Evolutionary conservation across 306 rosid genomes (phyloP), one percentile per base, ranked within the genome.

Genomic region (Acacia crassicarpa): DNA sequence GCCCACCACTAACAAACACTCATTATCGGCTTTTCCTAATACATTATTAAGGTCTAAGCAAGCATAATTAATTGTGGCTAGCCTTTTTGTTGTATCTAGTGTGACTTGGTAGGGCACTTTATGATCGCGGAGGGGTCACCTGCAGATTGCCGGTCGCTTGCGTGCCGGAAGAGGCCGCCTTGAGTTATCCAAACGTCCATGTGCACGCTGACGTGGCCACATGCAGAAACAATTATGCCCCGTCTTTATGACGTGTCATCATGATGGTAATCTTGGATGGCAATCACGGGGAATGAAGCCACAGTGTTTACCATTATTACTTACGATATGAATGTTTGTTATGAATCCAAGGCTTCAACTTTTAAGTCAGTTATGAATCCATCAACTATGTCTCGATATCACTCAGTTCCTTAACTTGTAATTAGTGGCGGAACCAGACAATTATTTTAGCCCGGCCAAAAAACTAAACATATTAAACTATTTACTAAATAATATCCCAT

Each of bases 151-250:
- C 6, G 75, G 74, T 70, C 56, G 75, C 20, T 71, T 17, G 51
- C 22, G 40, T 71, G 58, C 40, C 75, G 25, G n/a, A 71, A 71
- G 1, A 23, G n/a, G 40, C 35, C 58, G 51, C 19, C n/a, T 71
- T 71, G 9, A 4, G 58, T 23, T 13, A 45, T 71, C 75, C 75
- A 14, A 45, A 14, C 48, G 40, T 71, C 58, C 75, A 71, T 71
- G 75, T 71, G 75, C 58, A 12, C 13, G 22, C 58, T 71, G 75
- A 71, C 56, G 75, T 71, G 58, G 75, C 17, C 58, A 71, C 58
- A 23, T 71, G 75, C 75, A 12, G 8, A 1, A 9, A 71, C 23
- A 44, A 14, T 71, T 40, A 71, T 71, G 67, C 17, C 7, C 48
- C 6, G 8, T 20, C 56, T 5, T 69, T n/a, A 20, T 69, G 53